A percentile compares a stretch with the other conserved stretches of the same genome.
phyloP scores from a whole-genome alignment of 1,139 yeast genomes.

The Blastobotrys elegans region DNA sequence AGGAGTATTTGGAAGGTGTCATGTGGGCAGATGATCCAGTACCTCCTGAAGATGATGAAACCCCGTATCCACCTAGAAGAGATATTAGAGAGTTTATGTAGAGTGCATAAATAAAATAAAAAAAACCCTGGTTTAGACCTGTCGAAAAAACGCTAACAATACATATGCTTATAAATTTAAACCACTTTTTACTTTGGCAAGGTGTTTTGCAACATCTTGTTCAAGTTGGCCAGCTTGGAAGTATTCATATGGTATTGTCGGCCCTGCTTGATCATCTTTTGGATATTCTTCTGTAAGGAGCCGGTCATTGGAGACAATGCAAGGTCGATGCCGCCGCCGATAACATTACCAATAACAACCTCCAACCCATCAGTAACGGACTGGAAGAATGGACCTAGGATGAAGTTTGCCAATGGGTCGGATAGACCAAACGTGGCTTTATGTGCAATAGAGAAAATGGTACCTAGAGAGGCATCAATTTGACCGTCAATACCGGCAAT shows the following conservation, averaged over 20 bases:
- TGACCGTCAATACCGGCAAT: constrained; percentile 33
- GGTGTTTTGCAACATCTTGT: not conserved
- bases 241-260: constrained; percentile 18
- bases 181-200: constrained; percentile 1
- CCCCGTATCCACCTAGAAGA: constrained; percentile 11
- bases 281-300: constrained; percentile 13
- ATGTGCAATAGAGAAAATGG: constrained; percentile 24
- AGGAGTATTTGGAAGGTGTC: constrained; percentile 18
- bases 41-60: constrained; percentile 24
- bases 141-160: too few relatives aligned
- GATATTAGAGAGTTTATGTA: not conserved
- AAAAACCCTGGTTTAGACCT: too few relatives aligned
- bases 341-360: constrained; percentile 26
- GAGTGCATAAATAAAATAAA: too few relatives aligned
- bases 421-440: constrained; percentile 27
- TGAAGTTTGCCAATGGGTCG: constrained; percentile 23
- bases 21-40: constrained; percentile 27
- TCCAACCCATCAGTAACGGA: constrained; percentile 34
- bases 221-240: not conserved
- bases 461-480: constrained; percentile 29
- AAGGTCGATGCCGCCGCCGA: constrained; percentile 20
- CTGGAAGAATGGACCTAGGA: constrained; percentile 32
- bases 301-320: constrained; percentile 15
- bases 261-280: constrained; percentile 16
- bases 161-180: too few relatives aligned